Percentiles rank a stretch among this genome's conserved stretches.
These are phyloP conservation scores for Elaeis oleifera DNA, from an alignment of 202 grass and related monocot genomes.

Conservation along the genomic window DNA sequence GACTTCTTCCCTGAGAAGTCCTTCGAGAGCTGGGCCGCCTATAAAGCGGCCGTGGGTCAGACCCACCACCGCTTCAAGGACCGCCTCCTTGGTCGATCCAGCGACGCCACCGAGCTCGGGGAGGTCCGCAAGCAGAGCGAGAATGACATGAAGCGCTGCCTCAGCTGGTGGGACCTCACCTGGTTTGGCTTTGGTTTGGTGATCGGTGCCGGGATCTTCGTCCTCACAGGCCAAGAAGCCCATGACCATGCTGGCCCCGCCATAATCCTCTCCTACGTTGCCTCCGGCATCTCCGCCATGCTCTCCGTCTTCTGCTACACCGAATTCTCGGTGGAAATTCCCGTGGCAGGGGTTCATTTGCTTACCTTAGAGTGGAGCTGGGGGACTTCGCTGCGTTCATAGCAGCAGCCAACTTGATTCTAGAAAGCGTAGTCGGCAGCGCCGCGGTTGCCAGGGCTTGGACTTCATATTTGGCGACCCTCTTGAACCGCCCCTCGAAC, in stretches of 20 bases:
- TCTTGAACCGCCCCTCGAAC: slow-evolving; percentile 44
- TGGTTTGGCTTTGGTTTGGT: slow-evolving; percentile 94
- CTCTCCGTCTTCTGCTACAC: slow-evolving; percentile 95
- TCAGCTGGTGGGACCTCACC: slow-evolving; percentile 95
- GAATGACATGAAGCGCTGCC: slow-evolving; percentile 88
- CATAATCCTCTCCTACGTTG: slow-evolving; percentile 76
- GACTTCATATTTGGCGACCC: slow-evolving; percentile 76
- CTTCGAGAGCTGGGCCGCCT: slow-evolving; percentile 68
- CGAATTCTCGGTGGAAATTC: slow-evolving; percentile 92
- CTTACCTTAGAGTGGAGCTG: slow-evolving; percentile 85
- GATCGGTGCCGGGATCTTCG: slow-evolving; percentile 89
- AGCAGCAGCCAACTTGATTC: slow-evolving; percentile 76
- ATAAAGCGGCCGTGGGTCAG: slow-evolving; percentile 38
- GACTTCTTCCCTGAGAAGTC: slow-evolving; percentile 97
- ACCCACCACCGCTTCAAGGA: slow-evolving; percentile 47
- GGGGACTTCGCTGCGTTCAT: slow-evolving; percentile 85
- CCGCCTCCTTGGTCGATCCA: slow-evolving; percentile 61
- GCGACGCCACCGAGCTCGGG: slow-evolving; percentile 56
- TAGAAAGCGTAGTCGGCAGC: slow-evolving; percentile 76
- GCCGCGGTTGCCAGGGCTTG: slow-evolving; percentile 66
- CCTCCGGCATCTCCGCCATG: slow-evolving; percentile 83
- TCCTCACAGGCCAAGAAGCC: slow-evolving; percentile 79
- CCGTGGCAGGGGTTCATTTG: slow-evolving; percentile 84
- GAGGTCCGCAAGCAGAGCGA: slow-evolving; percentile 64
- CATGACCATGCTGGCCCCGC: slow-evolving; percentile 80